Conservation (phyloP, 805 yeast species). For the Kazachstania psychrophila region DNA sequence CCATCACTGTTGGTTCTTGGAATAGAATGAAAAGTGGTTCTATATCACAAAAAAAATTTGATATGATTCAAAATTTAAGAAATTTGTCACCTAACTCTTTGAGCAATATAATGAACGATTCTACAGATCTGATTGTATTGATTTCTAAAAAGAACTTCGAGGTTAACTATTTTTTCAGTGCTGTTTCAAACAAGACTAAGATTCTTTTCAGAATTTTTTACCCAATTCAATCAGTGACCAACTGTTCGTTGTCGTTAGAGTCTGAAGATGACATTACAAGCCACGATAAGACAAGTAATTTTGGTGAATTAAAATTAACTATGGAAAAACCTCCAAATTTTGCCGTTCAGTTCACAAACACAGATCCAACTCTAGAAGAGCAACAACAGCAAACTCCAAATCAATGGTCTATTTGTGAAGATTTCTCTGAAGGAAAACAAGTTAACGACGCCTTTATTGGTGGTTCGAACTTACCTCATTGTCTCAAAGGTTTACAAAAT, state of each 20-base stretch:
- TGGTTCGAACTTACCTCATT: conserved; percentile 59
- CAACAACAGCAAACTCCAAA: conserved; percentile 10
- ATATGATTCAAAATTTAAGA: conserved; percentile 37
- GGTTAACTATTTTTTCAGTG: conserved; percentile 69
- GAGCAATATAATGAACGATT: conserved; percentile 49
- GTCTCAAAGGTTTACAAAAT: conserved; percentile 47
- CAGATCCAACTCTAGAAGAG: conserved; percentile 37
- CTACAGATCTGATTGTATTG: conserved; percentile 63
- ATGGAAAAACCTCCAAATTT: conserved; percentile 61
- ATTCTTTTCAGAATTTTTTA: conserved; percentile 65
- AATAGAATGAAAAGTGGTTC: conserved; percentile 65
- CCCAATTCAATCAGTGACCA: conserved; percentile 51
- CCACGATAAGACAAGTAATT: conserved; percentile 14
- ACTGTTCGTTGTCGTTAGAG: conserved; percentile 48
- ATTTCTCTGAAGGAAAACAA: conserved; percentile 76
- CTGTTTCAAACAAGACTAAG: conserved; percentile 56
- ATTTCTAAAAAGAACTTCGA: conserved; percentile 62
- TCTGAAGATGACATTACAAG: conserved; percentile 24
- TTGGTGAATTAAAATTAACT: conserved; percentile 41
- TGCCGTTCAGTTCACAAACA: conserved; percentile 61
- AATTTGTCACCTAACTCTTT: conserved; percentile 62
- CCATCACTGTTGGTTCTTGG: conserved; percentile 73
- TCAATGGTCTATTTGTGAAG: conserved; percentile 59
- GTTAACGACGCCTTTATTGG: conserved; percentile 58
- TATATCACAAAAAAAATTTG: conserved; percentile 30